Base-by-base conservation (phyloP, 176 grass and related monocot genomes). In the Juncus effusus region DNA sequence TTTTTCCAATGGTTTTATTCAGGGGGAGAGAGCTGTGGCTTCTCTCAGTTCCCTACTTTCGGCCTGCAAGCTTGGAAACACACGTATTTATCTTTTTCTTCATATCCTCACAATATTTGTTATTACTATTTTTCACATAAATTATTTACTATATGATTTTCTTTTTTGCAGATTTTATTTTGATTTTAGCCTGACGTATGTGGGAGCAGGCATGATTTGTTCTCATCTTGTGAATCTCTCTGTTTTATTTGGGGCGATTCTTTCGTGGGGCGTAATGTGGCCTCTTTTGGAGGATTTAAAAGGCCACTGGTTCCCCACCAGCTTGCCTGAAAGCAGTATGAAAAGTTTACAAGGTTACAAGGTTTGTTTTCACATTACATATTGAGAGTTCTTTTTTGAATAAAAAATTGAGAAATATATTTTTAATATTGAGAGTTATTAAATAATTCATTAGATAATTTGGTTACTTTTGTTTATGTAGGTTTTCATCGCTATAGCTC, bases 1-100 rank as follows among this genome's bases (percentile, higher is more conserved):
- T 86, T 99, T 71, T 99, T 99, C 83, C 80, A 99, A 71, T 99
- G 94, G 94, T 99, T 99, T 79, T 99, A 78, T 67, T 86, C 88
- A 7, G 94, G 94, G 42, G 88, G 94, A 80, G 85, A 80, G 41
- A 79, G 11, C 38, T 99, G 94, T 16, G 94, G 94, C 8, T 99
- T 99, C 62, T 77, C 88, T 47, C 85, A 99, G 76, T 99, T 99
- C 75, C 94, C 94, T 39, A 99, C 88, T 53, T 93, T 99, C 12
- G 94, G 94, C 40, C 51, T 99, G n/a, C 77, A 55, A 76, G 88
- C 94, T 74, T 93, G 85, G 94, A 86, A 99, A 82, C 80, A 84
- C 64, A 86, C 85, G 94, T 99, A 97, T 28, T 15, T 70, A 14
- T 39, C 35, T 39, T 38, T 42, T 7, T 56, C 10, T 40, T 70